These are phyloP conservation scores for Luffa acutangula DNA, from an alignment of 306 rosid species.

Conservation along the genomic window DNA sequence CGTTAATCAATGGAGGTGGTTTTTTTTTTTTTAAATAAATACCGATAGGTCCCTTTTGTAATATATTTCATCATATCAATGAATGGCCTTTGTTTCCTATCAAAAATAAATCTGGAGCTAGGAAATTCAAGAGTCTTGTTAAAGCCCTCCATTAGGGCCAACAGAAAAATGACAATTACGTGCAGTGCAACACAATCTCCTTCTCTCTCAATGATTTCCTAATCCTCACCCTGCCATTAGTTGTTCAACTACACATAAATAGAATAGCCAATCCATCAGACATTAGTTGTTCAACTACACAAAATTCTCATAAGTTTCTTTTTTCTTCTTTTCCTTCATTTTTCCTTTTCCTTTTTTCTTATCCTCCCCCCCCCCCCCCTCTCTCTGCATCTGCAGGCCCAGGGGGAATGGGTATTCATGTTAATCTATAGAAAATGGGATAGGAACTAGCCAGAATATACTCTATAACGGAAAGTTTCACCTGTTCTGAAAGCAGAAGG, in stretches of 20 bases:
- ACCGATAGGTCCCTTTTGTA: too few relatives aligned
- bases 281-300: not conserved
- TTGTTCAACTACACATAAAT: not conserved
- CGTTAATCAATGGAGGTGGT: too few relatives aligned
- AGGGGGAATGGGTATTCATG: not conserved
- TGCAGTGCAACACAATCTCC: not conserved
- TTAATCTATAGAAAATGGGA: not conserved
- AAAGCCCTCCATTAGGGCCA: not conserved
- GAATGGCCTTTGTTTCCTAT: too few relatives aligned
- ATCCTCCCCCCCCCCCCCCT: not conserved
- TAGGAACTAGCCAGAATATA: not conserved
- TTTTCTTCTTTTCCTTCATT: not conserved
- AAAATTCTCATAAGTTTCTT: not conserved
- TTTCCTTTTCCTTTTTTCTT: not conserved
- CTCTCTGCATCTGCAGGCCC: not conserved
- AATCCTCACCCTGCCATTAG: not conserved
- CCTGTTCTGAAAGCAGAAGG: not conserved
- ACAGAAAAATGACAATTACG: not conserved
- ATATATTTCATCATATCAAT: too few relatives aligned
- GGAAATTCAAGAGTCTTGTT: not conserved
- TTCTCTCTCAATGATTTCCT: not conserved
- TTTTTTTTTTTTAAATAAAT: too few relatives aligned
- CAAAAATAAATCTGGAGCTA: not conserved
- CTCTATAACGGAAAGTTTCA: not conserved
- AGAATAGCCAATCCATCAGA: not conserved